These are phyloP conservation scores for Fusarium zealandicum DNA, from an alignment of 2,329 filamentous ascomycete species.

Conservation along the genomic window DNA sequence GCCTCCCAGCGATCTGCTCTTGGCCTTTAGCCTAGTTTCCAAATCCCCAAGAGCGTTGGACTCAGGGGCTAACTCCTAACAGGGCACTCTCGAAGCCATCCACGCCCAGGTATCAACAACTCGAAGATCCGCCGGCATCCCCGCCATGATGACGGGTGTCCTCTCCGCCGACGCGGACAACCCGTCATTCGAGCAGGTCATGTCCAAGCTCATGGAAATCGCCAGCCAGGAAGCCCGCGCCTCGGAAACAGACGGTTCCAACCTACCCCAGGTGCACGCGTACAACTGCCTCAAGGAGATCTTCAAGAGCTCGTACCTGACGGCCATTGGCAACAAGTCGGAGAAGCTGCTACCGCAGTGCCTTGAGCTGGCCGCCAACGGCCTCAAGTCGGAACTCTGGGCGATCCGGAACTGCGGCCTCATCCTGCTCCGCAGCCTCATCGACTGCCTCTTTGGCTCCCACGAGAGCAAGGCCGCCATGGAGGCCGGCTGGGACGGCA, in stretches of 20 bases:
- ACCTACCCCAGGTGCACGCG: conserved; percentile 90
- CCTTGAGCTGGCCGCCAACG: conserved; percentile 80
- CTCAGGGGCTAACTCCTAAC: conserved; percentile 9
- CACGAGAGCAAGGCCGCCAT: conserved; percentile 72
- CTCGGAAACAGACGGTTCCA: conserved; percentile 66
- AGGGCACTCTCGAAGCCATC: conserved; percentile 74
- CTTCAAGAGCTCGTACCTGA: conserved; percentile 81
- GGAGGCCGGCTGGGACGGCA: conserved; percentile 69
- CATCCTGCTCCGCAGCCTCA: conserved; percentile 85
- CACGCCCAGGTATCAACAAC: conserved; percentile 81
- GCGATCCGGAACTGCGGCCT: conserved; percentile 93
- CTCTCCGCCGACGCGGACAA: conserved; percentile 68
- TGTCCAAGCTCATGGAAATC: conserved; percentile 68
- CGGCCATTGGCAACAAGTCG: conserved; percentile 73
- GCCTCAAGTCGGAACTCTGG: conserved; percentile 85
- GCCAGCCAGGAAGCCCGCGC: conserved; percentile 61
- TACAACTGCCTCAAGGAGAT: conserved; percentile 93
- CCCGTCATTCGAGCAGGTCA: conserved; percentile 70
- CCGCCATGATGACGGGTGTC: conserved; percentile 83
- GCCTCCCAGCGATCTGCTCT: not conserved
- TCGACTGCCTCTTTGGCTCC: conserved; percentile 79
- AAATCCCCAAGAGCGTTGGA: not conserved
- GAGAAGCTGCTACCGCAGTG: conserved; percentile 77
- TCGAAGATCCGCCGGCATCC: conserved; percentile 88
- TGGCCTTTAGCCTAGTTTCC: not conserved